Conservation (phyloP, 257 asterid species). For the Linderniella brevidens region DNA sequence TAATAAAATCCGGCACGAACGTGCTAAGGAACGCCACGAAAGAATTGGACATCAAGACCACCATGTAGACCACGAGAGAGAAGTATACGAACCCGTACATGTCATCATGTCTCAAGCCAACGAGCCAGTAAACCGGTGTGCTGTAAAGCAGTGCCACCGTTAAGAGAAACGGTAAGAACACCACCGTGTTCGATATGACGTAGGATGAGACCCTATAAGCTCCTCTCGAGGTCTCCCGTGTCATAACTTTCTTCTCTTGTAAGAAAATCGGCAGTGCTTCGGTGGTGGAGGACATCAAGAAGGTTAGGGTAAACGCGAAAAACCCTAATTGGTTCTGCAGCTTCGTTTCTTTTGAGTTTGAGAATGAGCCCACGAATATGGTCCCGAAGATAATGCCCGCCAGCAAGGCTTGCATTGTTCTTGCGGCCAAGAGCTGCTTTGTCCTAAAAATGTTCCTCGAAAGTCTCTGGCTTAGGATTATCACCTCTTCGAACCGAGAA, state of each 20-base stretch:
- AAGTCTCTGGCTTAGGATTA: constrained; percentile 43
- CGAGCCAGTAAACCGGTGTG: constrained; percentile 50
- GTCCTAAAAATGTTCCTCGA: constrained; percentile 46
- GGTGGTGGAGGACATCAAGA: constrained; percentile 60
- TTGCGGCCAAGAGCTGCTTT: constrained; percentile 40
- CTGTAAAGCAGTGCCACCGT: constrained; percentile 40
- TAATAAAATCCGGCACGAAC: constrained; percentile 39
- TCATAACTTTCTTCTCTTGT: constrained; percentile 47
- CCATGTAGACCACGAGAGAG: constrained; percentile 48
- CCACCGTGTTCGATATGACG: constrained; percentile 39
- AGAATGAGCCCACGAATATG: constrained; percentile 28
- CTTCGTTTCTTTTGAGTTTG: constrained; percentile 15
- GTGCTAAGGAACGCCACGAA: constrained; percentile 57
- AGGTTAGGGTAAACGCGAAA: constrained; percentile 59
- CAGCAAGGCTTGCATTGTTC: constrained; percentile 35
- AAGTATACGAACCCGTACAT: constrained; percentile 30
- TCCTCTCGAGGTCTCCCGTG: constrained; percentile 59
- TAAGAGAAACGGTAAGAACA: constrained; percentile 58
- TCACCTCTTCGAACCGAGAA: constrained; percentile 28
- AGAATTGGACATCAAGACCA: constrained; percentile 43
- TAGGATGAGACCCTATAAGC: constrained; percentile 67
- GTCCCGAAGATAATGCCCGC: constrained; percentile 62
- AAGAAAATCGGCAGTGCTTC: constrained; percentile 81
- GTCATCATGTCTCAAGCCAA: constrained; percentile 28
- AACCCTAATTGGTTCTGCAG: constrained; percentile 51